A percentile compares a stretch with the other conserved stretches of the same genome.
Evolutionary conservation across 805 yeast species (phyloP).

Genomic region (Cyberlindnera lachancei): DNA sequence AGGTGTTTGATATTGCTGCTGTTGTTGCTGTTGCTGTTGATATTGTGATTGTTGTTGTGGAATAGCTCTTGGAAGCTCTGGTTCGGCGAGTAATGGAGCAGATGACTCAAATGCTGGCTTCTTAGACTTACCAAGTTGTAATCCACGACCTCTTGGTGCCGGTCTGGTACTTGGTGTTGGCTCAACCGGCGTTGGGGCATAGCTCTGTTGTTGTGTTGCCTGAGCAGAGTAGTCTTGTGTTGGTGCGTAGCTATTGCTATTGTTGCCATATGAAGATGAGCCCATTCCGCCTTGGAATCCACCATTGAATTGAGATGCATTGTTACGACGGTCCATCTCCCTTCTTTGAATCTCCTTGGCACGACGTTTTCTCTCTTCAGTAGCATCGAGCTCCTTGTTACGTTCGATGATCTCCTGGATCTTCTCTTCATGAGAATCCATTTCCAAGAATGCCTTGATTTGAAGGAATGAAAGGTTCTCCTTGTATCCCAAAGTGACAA

Average conservation of each 20-base stretch:
- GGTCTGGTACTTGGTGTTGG: slow-evolving; percentile 16
- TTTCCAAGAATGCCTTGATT: slow-evolving; percentile 82
- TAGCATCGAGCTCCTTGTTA: slow-evolving; percentile 94
- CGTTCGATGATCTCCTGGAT: slow-evolving; percentile 96
- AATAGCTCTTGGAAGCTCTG: slow-evolving; percentile 12
- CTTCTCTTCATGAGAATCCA: slow-evolving; percentile 98
- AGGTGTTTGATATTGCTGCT: slow-evolving; percentile 10
- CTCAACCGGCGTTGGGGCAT: slow-evolving; percentile 20
- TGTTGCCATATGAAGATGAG: no score
- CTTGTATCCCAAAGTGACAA: slow-evolving; percentile 80
- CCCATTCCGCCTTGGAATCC: slow-evolving; percentile 10
- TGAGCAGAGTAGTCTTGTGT: slow-evolving; percentile 10
- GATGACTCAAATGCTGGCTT: slow-evolving; percentile 14
- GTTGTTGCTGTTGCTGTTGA: background rate
- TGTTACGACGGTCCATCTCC: slow-evolving; percentile 57
- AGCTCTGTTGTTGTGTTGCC: slow-evolving; percentile 9
- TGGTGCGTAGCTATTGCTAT: slow-evolving; percentile 4
- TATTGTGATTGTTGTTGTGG: slow-evolving; percentile 2
- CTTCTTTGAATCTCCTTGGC: slow-evolving; percentile 85
- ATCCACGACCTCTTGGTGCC: slow-evolving; percentile 57
- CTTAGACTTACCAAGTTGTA: slow-evolving; percentile 60
- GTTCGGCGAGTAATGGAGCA: slow-evolving; percentile 26
- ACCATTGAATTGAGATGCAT: slow-evolving; percentile 5
- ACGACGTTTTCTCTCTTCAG: slow-evolving; percentile 92
- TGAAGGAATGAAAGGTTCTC: slow-evolving; percentile 80